Evolutionary conservation across 495 filamentous ascomycete genomes (phyloP).

Genomic region (Aspergillus carlsbadensis): DNA sequence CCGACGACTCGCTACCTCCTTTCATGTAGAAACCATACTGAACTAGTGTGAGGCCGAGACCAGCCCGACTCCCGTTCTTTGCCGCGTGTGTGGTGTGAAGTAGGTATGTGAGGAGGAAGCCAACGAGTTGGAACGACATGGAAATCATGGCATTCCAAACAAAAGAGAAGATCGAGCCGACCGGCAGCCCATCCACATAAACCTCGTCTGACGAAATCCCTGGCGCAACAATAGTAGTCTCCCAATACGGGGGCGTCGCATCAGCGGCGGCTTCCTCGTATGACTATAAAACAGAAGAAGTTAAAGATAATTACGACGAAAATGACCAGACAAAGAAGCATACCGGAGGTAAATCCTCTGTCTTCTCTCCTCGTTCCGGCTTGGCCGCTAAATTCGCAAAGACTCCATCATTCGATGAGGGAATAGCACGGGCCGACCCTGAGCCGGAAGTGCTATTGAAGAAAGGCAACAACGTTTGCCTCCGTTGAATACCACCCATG

Average conservation of each 20-base stretch:
- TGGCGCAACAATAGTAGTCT: conserved; percentile 94
- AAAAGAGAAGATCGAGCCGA: conserved; percentile 93
- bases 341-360: conserved; percentile 88
- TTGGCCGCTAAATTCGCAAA: conserved; percentile 95
- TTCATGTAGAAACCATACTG: conserved; percentile 97
- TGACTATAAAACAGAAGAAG: conserved; percentile 55
- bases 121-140: conserved; percentile 95
- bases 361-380: conserved; percentile 79
- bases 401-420: conserved; percentile 77
- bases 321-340: conserved; percentile 33
- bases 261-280: conserved; percentile 99
- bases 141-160: conserved; percentile 99
- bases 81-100: conserved; percentile 97
- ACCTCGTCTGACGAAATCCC: conserved; percentile 87
- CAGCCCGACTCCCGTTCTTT: conserved; percentile 93
- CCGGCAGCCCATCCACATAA: conserved; percentile 92
- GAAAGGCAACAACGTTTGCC: conserved; percentile 52
- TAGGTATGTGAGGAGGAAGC: conserved; percentile 96
- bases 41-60: conserved; percentile 92
- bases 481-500: conserved; percentile 37
- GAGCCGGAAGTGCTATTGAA: conserved; percentile 39
- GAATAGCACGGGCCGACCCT: conserved; percentile 50
- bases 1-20: conserved; percentile 44
- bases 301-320: not conserved
- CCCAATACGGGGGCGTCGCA: conserved; percentile 96